Evolutionary conservation across 371 early-diverging fungal genomes (phyloP), one percentile per base, ranked within the genome.

Genomic region (Mortierella sp.): DNA sequence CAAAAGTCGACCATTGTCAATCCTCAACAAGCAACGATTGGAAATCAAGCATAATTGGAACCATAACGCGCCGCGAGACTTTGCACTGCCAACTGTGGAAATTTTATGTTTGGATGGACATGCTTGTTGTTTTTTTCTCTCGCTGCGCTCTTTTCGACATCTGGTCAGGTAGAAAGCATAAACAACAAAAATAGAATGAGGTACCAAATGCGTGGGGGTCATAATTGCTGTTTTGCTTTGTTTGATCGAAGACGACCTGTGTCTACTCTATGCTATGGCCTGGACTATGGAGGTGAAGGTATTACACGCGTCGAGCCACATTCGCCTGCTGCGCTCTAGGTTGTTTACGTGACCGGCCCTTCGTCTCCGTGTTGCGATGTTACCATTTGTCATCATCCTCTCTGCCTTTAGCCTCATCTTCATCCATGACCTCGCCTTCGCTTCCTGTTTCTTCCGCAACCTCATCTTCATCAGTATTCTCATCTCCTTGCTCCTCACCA

Each of bases 381-480:
- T 58, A 34, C 19, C 34, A 58, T 93, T 93, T 43, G 91, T 92
- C 19, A 89, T 90, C 43, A 84, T 92, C 16, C 85, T 88, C 48
- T 92, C 92, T 52, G 89, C 90, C 70, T 95, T 96, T 86, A 87
- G 88, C 64, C 93, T 92, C 19, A 89, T 90, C 43, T 83, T 92
- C 16, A 94, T 93, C 85, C 76, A 92, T 37, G 94, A 92, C 61
- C 89, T 94, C 34, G 85, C 95, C 37, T 61, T 93, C 26, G n/a
- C 90, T 26, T 93, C 95, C 64, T 74, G 88, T 31, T 26, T 80
- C 37, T 50, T 92, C 37, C 95, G 95, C 79, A 68, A 89, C 7
- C 24, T 91, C 52, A 95, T 26, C 41, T 7, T 16, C 14, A 2
- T 45, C 45, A 31, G 58, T 9, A 39, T 24, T 31, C 65, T 13